A percentile compares a stretch with the other conserved stretches of the same genome.
Evolutionary conservation across 768 basidiomycete species (phyloP).

Genomic region (Pleurotus djamor): DNA sequence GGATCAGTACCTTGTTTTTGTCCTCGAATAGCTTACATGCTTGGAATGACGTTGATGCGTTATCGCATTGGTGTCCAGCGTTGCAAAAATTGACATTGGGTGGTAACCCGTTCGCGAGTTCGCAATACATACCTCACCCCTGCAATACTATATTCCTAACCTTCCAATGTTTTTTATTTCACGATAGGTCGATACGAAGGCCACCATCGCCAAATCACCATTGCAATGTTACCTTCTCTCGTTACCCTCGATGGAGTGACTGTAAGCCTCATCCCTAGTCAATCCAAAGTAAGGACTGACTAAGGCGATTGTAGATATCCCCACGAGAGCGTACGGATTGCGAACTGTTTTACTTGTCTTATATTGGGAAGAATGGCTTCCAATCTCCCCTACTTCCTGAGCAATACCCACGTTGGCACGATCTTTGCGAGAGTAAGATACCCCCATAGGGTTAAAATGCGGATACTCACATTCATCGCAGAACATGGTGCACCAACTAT

Average conservation of each 20-base stretch:
- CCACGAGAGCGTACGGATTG: slow-evolving; percentile 72
- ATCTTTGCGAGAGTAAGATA: slow-evolving; percentile 59
- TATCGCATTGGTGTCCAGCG: slow-evolving; percentile 67
- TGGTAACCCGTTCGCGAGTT: slow-evolving; percentile 66
- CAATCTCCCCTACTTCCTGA: slow-evolving; percentile 23
- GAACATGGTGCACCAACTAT: slow-evolving; percentile 58
- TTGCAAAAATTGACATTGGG: slow-evolving; percentile 59
- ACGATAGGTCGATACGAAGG: slow-evolving; percentile 32
- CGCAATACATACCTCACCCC: slow-evolving; percentile 11
- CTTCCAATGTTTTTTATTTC: slow-evolving; percentile 5
- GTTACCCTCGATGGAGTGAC: slow-evolving; percentile 57
- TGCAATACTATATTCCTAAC: slow-evolving; percentile 1
- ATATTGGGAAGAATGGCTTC: slow-evolving; percentile 47
- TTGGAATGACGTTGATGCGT: slow-evolving; percentile 65
- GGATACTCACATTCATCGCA: slow-evolving; percentile 19
- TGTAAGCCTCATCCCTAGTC: slow-evolving; percentile 36
- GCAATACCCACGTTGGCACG: slow-evolving; percentile 64
- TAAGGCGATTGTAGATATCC: slow-evolving; percentile 49
- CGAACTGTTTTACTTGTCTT: slow-evolving; percentile 81
- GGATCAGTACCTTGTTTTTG: slow-evolving; percentile 59
- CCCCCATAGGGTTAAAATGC: neutral
- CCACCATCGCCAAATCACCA: slow-evolving; percentile 54
- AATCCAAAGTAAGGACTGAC: neutral
- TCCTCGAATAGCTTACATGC: slow-evolving; percentile 54
- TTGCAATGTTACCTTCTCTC: slow-evolving; percentile 70